Base-by-base conservation (phyloP, 345 rosid species). In the Arabidopsis arenosa region DNA sequence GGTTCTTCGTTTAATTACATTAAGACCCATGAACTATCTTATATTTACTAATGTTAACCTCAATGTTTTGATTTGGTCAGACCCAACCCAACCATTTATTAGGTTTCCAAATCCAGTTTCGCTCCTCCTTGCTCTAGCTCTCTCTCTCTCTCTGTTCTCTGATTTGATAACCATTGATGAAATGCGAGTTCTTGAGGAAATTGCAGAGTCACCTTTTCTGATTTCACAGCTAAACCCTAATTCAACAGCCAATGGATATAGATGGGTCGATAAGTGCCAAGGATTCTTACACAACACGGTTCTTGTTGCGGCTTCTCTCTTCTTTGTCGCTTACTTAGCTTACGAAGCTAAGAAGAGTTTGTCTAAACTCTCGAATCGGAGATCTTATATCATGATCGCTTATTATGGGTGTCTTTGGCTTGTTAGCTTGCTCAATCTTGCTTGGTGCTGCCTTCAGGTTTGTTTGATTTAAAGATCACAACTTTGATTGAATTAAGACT, bases 401-500 rank as follows among this genome's bases (percentile, higher is more conserved):
- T 94, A 92, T 68, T 94, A 90, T 58, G 92, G 84, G 1, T 83
- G 85, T 72, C 92, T 92, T 73, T 90, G 98, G 97, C 84, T 94
- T 59, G 89, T 87, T 77, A 90, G 92, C 87, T 81, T 86, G 92
- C 96, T 90, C 78, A 94, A 92, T 74, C 91, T 94, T 69, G 81
- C 80, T 70, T 94, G 97, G 98, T 92, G 93, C 65, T 85, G 70
- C 68, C 73, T 87, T 52, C 96, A 93, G 98, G 98, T 93, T 79
- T 62, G 77, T 75, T 55, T 45, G 10, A 30, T 47, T 51, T 21
- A 55, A 55, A 56, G 10, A 32, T 56, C 18, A 32, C 0, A 32
- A 32, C 21, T 56, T 14, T 56, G 5, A 56, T 32, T 56, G 39
- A 32, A 56, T 2, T 51, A 18, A 49, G 54, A 18, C 5, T 18